phyloP scores from a whole-genome alignment of 495 filamentous ascomycete species.

The Sphaerosporella brunnea region DNA sequence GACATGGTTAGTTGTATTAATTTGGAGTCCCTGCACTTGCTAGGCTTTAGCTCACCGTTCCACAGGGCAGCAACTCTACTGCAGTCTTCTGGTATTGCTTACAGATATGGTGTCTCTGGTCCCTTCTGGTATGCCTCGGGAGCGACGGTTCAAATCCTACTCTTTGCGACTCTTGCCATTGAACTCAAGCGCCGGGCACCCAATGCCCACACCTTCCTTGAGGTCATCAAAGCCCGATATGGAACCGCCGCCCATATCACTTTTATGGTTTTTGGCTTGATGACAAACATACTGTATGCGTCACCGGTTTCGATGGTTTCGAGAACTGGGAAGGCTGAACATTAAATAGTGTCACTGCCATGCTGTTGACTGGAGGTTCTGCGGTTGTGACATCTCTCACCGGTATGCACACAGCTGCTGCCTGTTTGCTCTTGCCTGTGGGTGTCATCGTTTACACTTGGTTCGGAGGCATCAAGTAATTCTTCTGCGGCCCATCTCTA shows the following conservation, averaged over 20 bases:
- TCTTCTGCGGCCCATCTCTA: neutral
- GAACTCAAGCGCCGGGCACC: conserved; percentile 77
- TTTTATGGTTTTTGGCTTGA: conserved; percentile 64
- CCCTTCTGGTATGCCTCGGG: conserved; percentile 75
- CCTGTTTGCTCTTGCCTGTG: conserved; percentile 76
- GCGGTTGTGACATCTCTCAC: conserved; percentile 73
- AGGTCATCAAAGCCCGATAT: conserved; percentile 47
- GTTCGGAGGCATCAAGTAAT: conserved; percentile 57
- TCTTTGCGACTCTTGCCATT: conserved; percentile 87
- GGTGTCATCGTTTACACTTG: conserved; percentile 68
- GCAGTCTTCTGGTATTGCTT: conserved; percentile 77
- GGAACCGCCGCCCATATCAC: conserved; percentile 50
- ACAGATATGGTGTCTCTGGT: conserved; percentile 79
- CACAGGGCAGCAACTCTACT: conserved; percentile 50
- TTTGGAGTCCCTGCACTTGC: conserved; percentile 7
- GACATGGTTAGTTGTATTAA: conserved; percentile 54
- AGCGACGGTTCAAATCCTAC: conserved; percentile 52
- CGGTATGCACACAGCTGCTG: conserved; percentile 70
- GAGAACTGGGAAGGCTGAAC: no score
- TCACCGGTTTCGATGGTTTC: no score
- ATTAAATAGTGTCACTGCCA: conserved; percentile 55
- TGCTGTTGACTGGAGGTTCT: conserved; percentile 80
- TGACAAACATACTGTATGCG: conserved; percentile 53
- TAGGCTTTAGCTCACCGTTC: no score
- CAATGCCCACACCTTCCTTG: conserved; percentile 75